These are phyloP conservation scores for Trypanosoma mega DNA, from an alignment of 208 protist species.

Conservation along the genomic window DNA sequence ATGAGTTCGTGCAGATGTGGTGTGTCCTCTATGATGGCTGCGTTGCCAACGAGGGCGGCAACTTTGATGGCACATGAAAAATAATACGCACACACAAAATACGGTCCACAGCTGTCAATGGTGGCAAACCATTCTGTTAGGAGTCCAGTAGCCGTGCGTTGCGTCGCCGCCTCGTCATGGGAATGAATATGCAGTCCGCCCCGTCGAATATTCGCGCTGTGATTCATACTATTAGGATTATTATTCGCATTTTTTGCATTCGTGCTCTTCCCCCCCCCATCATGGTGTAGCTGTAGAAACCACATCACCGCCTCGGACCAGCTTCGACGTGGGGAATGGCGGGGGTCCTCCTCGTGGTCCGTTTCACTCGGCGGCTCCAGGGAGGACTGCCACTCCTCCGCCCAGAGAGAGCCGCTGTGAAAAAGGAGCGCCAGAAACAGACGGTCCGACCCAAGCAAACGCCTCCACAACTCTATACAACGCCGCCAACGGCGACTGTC, in stretches of 20 bases:
- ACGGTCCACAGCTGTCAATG: conserved; percentile 17
- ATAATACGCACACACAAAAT: conserved; percentile 44
- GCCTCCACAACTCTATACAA: conserved; percentile 58
- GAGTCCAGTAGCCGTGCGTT: conserved; percentile 44
- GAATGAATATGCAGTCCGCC: conserved; percentile 8
- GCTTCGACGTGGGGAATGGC: background rate
- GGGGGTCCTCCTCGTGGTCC: background rate
- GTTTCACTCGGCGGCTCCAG: no score
- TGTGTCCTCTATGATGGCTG: conserved; percentile 56
- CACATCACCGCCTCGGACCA: conserved; percentile 23
- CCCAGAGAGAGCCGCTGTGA: conserved; percentile 65
- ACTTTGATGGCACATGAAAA: conserved; percentile 65
- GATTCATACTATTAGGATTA: background rate
- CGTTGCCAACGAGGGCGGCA: conserved; percentile 44
- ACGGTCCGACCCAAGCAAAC: conserved; percentile 59
- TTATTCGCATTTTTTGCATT: background rate
- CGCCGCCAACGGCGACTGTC: conserved; percentile 52
- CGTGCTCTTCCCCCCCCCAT: background rate
- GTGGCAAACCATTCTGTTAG: conserved; percentile 43
- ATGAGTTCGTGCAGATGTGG: conserved; percentile 49
- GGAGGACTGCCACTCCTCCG: conserved; percentile 45
- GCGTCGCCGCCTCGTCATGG: conserved; percentile 49
- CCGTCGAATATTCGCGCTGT: no score
- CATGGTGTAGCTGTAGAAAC: conserved; percentile 25
- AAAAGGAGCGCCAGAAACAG: conserved; percentile 68